Evolutionary conservation across 2,329 filamentous ascomycete genomes (phyloP).

Genomic region (Apiospora marii): DNA sequence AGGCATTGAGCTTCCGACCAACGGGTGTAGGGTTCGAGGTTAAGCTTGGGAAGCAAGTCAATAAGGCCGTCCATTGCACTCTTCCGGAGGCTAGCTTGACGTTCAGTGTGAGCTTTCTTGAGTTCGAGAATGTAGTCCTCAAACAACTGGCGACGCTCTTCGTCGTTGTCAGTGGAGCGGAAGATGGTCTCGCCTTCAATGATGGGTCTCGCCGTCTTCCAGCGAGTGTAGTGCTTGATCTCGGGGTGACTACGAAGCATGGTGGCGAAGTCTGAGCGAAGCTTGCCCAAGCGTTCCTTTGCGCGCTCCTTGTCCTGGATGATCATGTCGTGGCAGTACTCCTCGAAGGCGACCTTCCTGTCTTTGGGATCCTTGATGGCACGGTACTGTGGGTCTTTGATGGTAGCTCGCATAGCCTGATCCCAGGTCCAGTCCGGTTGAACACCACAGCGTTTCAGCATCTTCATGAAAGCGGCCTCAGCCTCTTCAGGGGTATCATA

Average conservation of each 20-base stretch:
- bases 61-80: conserved; percentile 86
- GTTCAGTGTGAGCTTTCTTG: conserved; percentile 80
- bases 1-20: conserved; percentile 90
- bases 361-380: conserved; percentile 93
- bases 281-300: conserved; percentile 89
- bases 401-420: conserved; percentile 83
- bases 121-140: conserved; percentile 91
- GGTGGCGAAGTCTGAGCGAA: conserved; percentile 90
- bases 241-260: conserved; percentile 98
- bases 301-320: conserved; percentile 93
- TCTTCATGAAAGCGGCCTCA: conserved; percentile 90
- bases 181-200: conserved; percentile 97
- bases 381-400: conserved; percentile 91
- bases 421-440: conserved; percentile 95
- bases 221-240: conserved; percentile 95
- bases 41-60: conserved; percentile 77
- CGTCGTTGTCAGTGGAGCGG: conserved; percentile 86
- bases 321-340: conserved; percentile 90
- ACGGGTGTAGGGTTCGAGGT: conserved; percentile 90
- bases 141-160: conserved; percentile 87
- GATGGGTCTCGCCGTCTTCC: conserved; percentile 94
- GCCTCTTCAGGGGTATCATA: conserved; percentile 85
- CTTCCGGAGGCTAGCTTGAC: conserved; percentile 75
- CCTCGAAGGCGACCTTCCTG: conserved; percentile 89
- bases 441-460: conserved; percentile 84